Percentiles rank a stretch among this genome's conserved stretches.
Conservation (phyloP, 306 rosid genomes). For the Casuarina glauca region DNA sequence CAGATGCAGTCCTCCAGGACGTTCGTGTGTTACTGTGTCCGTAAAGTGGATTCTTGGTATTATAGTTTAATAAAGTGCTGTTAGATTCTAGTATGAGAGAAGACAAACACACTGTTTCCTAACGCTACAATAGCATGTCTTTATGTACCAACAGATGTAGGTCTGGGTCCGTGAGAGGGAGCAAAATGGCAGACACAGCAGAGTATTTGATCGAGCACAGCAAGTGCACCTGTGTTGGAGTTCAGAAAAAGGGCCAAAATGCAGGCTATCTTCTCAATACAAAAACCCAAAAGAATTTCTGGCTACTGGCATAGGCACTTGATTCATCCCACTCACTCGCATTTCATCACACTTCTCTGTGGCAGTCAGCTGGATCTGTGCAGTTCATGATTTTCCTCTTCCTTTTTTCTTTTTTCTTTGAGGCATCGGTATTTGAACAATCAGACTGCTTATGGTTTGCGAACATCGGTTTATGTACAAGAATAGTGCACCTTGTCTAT, state of each 20-base stretch:
- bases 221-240: constrained; percentile 73
- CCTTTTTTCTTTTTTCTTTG: neutral
- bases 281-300: constrained; percentile 80
- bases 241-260: constrained; percentile 75
- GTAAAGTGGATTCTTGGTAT: neutral
- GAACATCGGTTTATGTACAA: neutral
- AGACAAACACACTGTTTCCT: neutral
- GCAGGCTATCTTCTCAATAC: constrained; percentile 82
- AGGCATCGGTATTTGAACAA: neutral
- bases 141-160: constrained; percentile 44
- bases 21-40: too few species aligned
- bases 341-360: neutral
- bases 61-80: neutral
- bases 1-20: too few species aligned
- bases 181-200: constrained; percentile 64
- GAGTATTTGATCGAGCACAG: constrained; percentile 82
- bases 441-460: constrained; percentile 5
- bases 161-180: constrained; percentile 51
- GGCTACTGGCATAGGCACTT: constrained; percentile 70
- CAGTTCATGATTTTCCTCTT: neutral
- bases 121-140: neutral
- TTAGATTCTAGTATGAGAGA: neutral
- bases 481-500: neutral
- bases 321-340: neutral
- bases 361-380: neutral